These are phyloP conservation scores for Erigeron philadelphicus DNA, from an alignment of 140 eudicot species.

Conservation along the genomic window DNA sequence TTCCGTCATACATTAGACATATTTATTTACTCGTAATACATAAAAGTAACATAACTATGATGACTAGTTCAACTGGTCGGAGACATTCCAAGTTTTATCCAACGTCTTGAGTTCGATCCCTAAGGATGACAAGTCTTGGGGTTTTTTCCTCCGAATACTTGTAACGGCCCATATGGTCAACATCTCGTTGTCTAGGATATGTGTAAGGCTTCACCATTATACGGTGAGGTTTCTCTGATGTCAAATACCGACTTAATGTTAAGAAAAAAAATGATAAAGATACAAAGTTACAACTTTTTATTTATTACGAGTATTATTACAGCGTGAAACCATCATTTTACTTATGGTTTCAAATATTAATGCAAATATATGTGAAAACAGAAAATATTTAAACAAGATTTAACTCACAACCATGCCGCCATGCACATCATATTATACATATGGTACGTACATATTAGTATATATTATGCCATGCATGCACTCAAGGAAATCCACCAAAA, in stretches of 20 bases:
- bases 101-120: no score
- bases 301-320: constrained; percentile 18
- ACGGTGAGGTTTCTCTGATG: no score
- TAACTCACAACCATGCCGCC: constrained; percentile 3
- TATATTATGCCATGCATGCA: constrained; percentile 14
- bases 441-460: background rate
- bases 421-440: background rate
- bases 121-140: no score
- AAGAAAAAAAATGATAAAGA: no score
- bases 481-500: constrained; percentile 31
- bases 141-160: no score
- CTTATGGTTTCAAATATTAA: constrained; percentile 11
- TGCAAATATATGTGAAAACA: background rate
- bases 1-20: background rate
- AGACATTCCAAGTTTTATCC: no score
- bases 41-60: background rate
- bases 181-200: no score
- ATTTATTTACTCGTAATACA: no score
- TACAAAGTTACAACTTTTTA: background rate
- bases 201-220: no score
- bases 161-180: no score
- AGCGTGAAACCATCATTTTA: constrained; percentile 16
- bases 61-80: no score
- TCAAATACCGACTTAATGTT: no score
- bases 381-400: background rate